phyloP scores from a whole-genome alignment of 2,329 filamentous ascomycete species.

The Fusarium sublunatum region DNA sequence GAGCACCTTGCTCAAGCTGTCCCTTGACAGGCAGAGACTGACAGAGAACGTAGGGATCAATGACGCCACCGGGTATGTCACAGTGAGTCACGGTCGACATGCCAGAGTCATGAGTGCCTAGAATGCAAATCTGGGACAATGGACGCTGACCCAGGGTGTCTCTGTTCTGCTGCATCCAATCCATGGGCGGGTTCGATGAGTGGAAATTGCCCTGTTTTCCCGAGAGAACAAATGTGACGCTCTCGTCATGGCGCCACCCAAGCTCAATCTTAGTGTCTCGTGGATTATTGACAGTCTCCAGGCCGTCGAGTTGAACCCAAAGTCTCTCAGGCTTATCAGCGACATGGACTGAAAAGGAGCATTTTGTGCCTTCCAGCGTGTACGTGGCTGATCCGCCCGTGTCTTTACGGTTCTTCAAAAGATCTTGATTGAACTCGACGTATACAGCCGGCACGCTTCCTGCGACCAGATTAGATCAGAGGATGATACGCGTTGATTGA shows the following conservation, averaged over 20 bases:
- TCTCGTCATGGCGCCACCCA: slow-evolving; percentile 15
- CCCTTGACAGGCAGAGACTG: slow-evolving; percentile 1
- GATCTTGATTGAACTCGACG: slow-evolving; percentile 8
- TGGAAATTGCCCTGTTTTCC: slow-evolving; percentile 1
- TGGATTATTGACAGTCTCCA: neutral
- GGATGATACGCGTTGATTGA: accelerated
- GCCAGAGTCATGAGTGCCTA: slow-evolving; percentile 15
- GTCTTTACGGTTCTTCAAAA: neutral
- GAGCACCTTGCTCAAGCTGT: neutral
- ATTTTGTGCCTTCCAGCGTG: slow-evolving; percentile 2
- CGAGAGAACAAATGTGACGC: slow-evolving; percentile 13
- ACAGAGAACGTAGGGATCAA: slow-evolving; percentile 16
- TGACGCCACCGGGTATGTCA: neutral
- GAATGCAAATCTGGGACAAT: slow-evolving; percentile 10
- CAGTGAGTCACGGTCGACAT: slow-evolving; percentile 14
- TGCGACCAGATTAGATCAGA: neutral
- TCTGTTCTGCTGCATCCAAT: slow-evolving; percentile 22
- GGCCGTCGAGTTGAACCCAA: slow-evolving; percentile 7
- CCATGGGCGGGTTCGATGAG: slow-evolving; percentile 2
- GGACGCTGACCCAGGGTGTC: neutral
- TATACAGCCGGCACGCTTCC: slow-evolving; percentile 4
- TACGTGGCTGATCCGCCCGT: slow-evolving; percentile 14
- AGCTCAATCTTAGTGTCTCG: slow-evolving; percentile 13
- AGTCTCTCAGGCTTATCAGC: slow-evolving; percentile 12
- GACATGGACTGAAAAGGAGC: slow-evolving; percentile 14